These are phyloP conservation scores for Mastigamoeba balamuthi DNA, from an alignment of 78 protist genomes.

Conservation along the genomic window DNA sequence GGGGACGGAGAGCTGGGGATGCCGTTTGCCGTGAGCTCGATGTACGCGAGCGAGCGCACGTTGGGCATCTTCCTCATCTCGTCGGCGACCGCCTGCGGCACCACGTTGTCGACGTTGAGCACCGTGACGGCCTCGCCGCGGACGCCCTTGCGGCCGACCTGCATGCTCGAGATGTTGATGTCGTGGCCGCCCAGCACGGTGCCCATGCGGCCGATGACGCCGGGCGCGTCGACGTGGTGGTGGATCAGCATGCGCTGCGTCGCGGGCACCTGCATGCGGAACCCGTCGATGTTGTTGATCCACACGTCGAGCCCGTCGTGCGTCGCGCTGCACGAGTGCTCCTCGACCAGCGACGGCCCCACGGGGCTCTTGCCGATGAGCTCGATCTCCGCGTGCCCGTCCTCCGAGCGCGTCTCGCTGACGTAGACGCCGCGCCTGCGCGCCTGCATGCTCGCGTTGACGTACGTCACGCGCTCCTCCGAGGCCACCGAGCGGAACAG, in stretches of 20 bases:
- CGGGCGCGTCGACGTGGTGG: slow-evolving; percentile 13
- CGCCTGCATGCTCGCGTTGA: background rate
- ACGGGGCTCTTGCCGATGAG: background rate
- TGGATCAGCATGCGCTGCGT: background rate
- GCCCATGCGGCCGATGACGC: slow-evolving; percentile 4
- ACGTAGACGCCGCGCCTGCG: background rate
- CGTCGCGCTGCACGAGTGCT: background rate
- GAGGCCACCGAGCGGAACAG: background rate
- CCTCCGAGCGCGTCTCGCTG: background rate
- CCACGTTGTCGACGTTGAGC: no score
- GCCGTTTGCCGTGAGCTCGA: no score
- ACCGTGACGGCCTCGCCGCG: no score
- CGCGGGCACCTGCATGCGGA: background rate
- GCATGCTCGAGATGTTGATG: slow-evolving; percentile 4
- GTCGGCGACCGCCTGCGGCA: no score
- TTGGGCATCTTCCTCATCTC: no score
- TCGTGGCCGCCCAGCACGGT: no score
- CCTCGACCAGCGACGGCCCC: background rate
- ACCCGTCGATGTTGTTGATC: background rate
- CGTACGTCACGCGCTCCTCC: background rate
- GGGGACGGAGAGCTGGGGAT: no score
- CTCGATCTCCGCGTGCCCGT: background rate
- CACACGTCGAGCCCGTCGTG: background rate
- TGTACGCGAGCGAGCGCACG: no score
- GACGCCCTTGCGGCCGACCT: slow-evolving; percentile 3